Conservation (phyloP, 495 filamentous ascomycete genomes). For the Aspergillus kassunensis region DNA sequence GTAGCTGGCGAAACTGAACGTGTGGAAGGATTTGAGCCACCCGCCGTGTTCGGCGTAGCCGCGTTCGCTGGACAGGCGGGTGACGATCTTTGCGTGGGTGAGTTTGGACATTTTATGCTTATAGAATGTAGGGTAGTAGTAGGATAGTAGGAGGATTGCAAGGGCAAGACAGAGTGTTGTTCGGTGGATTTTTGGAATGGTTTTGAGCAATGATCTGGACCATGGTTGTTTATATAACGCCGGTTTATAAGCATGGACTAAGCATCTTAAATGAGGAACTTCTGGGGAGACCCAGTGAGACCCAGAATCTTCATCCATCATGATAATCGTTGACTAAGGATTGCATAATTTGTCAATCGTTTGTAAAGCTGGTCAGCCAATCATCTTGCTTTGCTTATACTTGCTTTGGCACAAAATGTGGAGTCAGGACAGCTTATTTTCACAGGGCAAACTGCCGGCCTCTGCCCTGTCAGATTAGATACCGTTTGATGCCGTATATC, state of each 20-base stretch:
- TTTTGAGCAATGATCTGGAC: not conserved
- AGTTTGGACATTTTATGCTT: constrained; percentile 20
- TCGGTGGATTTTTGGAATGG: not conserved
- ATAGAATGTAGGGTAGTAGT: not conserved
- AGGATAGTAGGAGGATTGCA: not conserved
- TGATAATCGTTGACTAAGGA: too few species aligned
- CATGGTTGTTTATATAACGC: not conserved
- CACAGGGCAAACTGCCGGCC: too few species aligned
- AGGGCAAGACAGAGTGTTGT: not conserved
- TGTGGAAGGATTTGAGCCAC: constrained; percentile 83
- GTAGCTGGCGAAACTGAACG: constrained; percentile 75
- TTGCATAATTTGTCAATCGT: too few species aligned
- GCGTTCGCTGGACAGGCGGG: constrained; percentile 56
- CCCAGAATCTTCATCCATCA: too few species aligned
- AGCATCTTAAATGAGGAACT: not conserved
- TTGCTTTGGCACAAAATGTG: too few species aligned
- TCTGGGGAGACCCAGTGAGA: too few species aligned
- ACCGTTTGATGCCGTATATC: too few species aligned
- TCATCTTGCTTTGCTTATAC: too few species aligned
- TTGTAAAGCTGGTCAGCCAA: too few species aligned
- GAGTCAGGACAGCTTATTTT: too few species aligned
- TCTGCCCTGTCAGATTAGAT: too few species aligned
- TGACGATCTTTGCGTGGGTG: constrained; percentile 58
- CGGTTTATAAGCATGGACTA: not conserved
- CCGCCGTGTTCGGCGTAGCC: constrained; percentile 74